These are phyloP conservation scores for Trichosporon coremiiforme DNA, from an alignment of 1,284 basidiomycete genomes.

Conservation along the genomic window DNA sequence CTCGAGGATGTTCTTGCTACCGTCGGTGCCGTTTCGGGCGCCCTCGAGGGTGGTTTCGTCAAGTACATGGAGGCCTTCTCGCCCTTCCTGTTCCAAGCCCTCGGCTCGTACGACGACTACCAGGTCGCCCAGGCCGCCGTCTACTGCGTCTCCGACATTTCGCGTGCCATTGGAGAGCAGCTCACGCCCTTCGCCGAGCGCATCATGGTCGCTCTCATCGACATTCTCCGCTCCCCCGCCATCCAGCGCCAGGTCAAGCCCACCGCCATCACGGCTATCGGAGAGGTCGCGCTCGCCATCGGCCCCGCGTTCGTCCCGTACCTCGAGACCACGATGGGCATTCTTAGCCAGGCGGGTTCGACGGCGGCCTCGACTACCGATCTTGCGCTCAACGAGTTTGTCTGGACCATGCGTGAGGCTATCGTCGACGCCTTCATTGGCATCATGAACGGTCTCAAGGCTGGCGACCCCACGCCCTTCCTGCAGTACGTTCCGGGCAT, in stretches of 20 bases:
- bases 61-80: constrained; percentile 90
- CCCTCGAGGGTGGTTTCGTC: constrained; percentile 80
- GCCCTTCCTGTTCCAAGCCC: constrained; percentile 84
- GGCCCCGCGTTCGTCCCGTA: constrained; percentile 85
- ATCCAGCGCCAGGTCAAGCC: constrained; percentile 96
- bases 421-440: constrained; percentile 97
- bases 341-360: constrained; percentile 85
- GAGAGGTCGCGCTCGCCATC: constrained; percentile 93
- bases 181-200: constrained; percentile 78
- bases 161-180: constrained; percentile 83
- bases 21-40: constrained; percentile 78
- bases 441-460: constrained; percentile 86
- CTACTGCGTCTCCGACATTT: constrained; percentile 93
- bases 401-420: constrained; percentile 84
- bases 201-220: constrained; percentile 88
- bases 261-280: constrained; percentile 90
- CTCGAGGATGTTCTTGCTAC: constrained; percentile 96
- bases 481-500: constrained; percentile 75
- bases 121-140: constrained; percentile 94
- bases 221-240: constrained; percentile 88
- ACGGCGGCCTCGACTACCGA: constrained; percentile 75
- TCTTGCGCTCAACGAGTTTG: constrained; percentile 68
- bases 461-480: constrained; percentile 66
- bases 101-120: constrained; percentile 91
- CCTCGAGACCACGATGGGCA: constrained; percentile 84